Percentiles rank a stretch among this genome's conserved stretches.
These are phyloP conservation scores for Trichoderma atroviride DNA, from an alignment of 2,329 filamentous ascomycete genomes.

Conservation along the genomic window DNA sequence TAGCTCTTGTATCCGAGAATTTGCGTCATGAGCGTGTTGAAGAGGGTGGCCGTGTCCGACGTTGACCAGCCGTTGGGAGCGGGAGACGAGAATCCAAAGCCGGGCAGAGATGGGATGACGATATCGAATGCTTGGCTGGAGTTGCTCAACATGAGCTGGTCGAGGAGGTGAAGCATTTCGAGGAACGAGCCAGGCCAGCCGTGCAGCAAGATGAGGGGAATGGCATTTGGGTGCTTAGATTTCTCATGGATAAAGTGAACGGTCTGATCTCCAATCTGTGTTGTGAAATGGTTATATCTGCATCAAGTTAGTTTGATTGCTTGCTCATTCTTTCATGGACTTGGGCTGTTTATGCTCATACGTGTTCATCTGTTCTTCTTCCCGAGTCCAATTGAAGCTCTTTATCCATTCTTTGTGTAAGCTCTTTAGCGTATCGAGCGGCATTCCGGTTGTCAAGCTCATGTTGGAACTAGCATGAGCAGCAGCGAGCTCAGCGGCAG, in stretches of 20 bases:
- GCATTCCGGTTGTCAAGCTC: slow-evolving; percentile 23
- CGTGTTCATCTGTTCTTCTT: slow-evolving; percentile 30
- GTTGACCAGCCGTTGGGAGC: slow-evolving; percentile 40
- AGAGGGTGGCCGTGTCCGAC: slow-evolving; percentile 42
- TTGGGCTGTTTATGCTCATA: neutral
- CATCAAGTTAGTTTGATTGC: neutral
- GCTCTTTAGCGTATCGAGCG: slow-evolving; percentile 25
- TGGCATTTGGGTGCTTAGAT: slow-evolving; percentile 16
- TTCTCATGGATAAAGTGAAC: slow-evolving; percentile 28
- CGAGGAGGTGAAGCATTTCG: slow-evolving; percentile 42
- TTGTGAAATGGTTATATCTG: slow-evolving; percentile 26
- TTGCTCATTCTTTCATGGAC: neutral
- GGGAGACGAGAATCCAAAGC: slow-evolving; percentile 42
- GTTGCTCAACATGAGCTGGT: slow-evolving; percentile 11
- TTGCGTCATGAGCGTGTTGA: slow-evolving; percentile 43
- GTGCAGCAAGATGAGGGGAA: slow-evolving; percentile 26
- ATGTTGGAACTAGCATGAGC: slow-evolving; percentile 1
- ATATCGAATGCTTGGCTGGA: slow-evolving; percentile 27
- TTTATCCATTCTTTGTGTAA: slow-evolving; percentile 29
- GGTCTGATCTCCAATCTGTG: slow-evolving; percentile 29
- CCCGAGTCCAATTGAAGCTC: slow-evolving; percentile 30
- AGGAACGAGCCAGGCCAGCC: slow-evolving; percentile 43
- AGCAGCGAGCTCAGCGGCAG: slow-evolving; percentile 10
- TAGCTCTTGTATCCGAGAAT: slow-evolving; percentile 42
- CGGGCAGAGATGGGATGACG: slow-evolving; percentile 43